Evolutionary conservation across 306 rosid species (phyloP).

Genomic region (Luffa acutangula): DNA sequence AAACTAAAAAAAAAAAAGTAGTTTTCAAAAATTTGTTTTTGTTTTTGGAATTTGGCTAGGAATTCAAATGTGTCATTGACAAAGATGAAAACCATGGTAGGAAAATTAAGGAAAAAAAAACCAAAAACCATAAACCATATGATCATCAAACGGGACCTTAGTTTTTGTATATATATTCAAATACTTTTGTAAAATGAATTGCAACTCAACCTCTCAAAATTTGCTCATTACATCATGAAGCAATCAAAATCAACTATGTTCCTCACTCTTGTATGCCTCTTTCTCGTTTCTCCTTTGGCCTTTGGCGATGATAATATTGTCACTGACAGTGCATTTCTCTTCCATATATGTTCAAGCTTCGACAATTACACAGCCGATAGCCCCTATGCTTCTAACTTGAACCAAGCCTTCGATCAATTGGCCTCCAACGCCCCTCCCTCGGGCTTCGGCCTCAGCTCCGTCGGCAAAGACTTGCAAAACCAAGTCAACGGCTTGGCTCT

Average conservation of each 20-base stretch:
- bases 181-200: background rate
- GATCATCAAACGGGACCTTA: no score
- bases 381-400: constrained; percentile 22
- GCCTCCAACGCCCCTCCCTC: constrained; percentile 16
- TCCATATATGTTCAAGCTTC: constrained; percentile 35
- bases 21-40: no score
- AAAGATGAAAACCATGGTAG: no score
- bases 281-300: background rate
- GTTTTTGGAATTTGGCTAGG: no score
- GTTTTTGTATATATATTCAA: background rate
- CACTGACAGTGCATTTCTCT: constrained; percentile 30
- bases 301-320: background rate
- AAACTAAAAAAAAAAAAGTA: no score
- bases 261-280: background rate
- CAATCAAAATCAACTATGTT: background rate
- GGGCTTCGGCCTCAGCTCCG: constrained; percentile 16
- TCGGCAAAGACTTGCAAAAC: constrained; percentile 12
- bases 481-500: constrained; percentile 26
- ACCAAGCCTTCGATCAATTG: constrained; percentile 8
- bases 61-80: no score
- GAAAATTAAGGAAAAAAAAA: no score
- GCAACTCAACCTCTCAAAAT: background rate
- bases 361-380: constrained; percentile 30
- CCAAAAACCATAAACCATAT: no score
- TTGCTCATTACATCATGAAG: background rate